Evolutionary conservation across 768 basidiomycete species (phyloP), one percentile per base, ranked within the genome.

Genomic region (Boletellus ananas): DNA sequence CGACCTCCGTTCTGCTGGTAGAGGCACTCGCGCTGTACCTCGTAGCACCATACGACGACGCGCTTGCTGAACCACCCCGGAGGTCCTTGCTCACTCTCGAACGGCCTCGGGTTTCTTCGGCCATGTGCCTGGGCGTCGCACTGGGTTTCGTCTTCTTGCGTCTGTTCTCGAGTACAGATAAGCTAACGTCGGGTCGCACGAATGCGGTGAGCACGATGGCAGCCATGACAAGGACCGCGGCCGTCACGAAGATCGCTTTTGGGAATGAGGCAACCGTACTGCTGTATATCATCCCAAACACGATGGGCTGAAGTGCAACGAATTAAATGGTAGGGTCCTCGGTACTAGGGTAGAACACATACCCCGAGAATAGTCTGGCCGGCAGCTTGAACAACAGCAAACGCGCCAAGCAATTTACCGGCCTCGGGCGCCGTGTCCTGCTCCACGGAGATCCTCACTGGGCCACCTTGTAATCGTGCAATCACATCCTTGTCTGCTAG

Each of bases 281-380:
- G 47, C 79, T 76, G 65, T 87, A 91, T 18, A 85, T 76, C 39
- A 80, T 43, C 5, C 83, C 86, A 60, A 86, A 90, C 6, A 90
- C 56, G 36, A 80, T 69, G 6, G 88, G 87, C 87, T 89, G 11
- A 11, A 74, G 47, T 10, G 16, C 13, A 12, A 48, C 16, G 17
- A 6, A 31, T 59, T 3, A 57, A 29, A 34, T 27, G 9, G 29
- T 10, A 6, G 70, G 58, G 34, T 14, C 23, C 29, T 38, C 34
- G 40, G 25, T 45, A 37, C 40, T 37, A 38, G 37, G 7, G 18
- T 11, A 45, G 3, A 25, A 31, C 38, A 65, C 70, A 34, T 54
- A 77, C 78, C 36, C 74, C 77, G 17, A 79, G 45, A 36, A 89
- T 79, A 49, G 79, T 81, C 63, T 84, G 83, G 1, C 81, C 81